phyloP scores from a whole-genome alignment of 305 asterid genomes.

The Fraxinus velutina region DNA sequence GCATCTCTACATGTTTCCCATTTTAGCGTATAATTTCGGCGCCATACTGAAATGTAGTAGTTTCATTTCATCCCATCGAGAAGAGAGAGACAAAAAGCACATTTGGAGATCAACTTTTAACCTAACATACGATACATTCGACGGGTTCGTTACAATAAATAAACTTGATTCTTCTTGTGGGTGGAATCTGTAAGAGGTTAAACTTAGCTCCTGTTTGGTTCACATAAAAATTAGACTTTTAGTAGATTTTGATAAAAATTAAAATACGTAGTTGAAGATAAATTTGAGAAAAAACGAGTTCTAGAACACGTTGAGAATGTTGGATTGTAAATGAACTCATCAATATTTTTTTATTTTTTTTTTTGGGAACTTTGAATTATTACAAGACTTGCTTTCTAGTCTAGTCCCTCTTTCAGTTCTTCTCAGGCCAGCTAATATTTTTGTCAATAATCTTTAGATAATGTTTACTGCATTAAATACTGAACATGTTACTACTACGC shows the following conservation, averaged over 20 bases:
- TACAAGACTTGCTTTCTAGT: neutral
- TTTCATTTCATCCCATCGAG: neutral
- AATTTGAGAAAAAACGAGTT: neutral
- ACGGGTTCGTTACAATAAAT: neutral
- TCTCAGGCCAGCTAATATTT: neutral
- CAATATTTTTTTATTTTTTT: neutral
- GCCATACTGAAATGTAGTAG: neutral
- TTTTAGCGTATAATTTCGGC: neutral
- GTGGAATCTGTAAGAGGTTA: neutral
- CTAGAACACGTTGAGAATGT: constrained; percentile 10
- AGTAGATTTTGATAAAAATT: neutral
- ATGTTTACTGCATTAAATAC: neutral
- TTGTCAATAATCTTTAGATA: neutral
- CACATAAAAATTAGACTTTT: too few species aligned
- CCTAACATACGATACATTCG: neutral
- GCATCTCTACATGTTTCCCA: neutral
- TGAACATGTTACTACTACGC: neutral
- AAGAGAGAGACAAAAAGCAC: neutral
- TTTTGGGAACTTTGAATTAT: neutral
- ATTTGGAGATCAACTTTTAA: neutral
- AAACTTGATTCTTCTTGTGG: neutral
- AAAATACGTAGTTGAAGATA: neutral
- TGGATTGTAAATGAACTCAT: neutral
- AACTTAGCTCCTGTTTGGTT: neutral
- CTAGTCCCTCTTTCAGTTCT: neutral